Evolutionary conservation across 2,329 filamentous ascomycete species (phyloP), one percentile per base, ranked within the genome.

Genomic region (Thermothelomyces thermophilus): DNA sequence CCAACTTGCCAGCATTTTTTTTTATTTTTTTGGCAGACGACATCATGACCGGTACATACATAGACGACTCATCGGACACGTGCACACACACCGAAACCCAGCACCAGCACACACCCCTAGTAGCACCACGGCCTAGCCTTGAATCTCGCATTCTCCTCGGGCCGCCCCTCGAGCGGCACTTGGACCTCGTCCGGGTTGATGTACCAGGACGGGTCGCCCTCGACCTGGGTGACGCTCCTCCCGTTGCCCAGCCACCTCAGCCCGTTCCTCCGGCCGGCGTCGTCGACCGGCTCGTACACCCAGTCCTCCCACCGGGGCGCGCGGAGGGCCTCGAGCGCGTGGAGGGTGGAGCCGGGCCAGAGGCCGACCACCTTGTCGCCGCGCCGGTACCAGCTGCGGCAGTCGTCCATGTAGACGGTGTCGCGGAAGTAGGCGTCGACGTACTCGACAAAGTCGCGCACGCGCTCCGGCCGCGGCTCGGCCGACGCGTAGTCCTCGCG

Each of bases 341-440:
- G 72, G 45, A 72, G 63, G 13, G 68, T 68, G 24, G 67, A 70
- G 4, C 72, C 72, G 0, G 71, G 71, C 71, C 72, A 74, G 26
- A 73, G 59, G 1, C 68, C 71, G 17, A 66, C 65, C 43, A 74
- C 64, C 47, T 65, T 62, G 45, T 68, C 58, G 5, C 68, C 70
- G 9, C 57, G 67, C 59, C 75, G 73, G 60, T 80, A 80, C 76
- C 76, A 80, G 46, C 71, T 75, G 52, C 70, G 70, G 61, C 76
- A 80, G 9, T 64, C 60, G 35, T 72, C 73, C 5, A 66, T 62
- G 59, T 74, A 77, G 2, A 77, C 73, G 0, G 72, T 75, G 5
- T 66, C 60, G 55, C 69, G 66, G 59, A 78, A 74, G 56, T 77
- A 74, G 44, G 69, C 67, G 35, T 70, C 66, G 30, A 70, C 68